Percentiles rank a stretch among this genome's conserved stretches.
Conservation (phyloP, 305 asterid genomes). For the Fraxinus albicans region DNA sequence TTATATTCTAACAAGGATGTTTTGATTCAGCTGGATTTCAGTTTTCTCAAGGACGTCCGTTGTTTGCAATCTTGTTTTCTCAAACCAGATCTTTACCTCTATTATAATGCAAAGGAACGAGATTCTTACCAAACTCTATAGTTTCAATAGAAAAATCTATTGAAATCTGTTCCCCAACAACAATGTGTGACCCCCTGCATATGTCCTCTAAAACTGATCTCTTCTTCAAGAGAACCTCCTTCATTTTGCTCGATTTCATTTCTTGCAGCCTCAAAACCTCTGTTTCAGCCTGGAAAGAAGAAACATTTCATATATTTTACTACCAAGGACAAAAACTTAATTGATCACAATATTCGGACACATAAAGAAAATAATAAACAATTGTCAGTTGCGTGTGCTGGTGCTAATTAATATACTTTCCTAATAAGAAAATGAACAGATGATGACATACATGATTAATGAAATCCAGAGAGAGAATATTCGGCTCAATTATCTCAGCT, state of each 20-base stretch:
- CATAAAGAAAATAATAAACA: not conserved
- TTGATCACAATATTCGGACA: not conserved
- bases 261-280: conserved; percentile 74
- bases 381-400: not conserved
- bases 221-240: conserved; percentile 77
- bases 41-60: not conserved
- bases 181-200: conserved; percentile 69
- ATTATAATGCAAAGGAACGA: not conserved
- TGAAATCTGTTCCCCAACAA: conserved; percentile 46
- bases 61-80: not conserved
- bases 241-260: conserved; percentile 67
- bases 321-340: not conserved
- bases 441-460: conserved; percentile 47
- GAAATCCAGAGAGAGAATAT: conserved; percentile 56
- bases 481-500: conserved; percentile 66
- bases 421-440: not conserved
- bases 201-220: conserved; percentile 60
- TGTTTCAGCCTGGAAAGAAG: conserved; percentile 63
- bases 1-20: not conserved
- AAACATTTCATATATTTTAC: conserved; percentile 17
- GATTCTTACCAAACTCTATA: conserved; percentile 63
- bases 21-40: not conserved
- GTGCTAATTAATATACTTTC: not conserved
- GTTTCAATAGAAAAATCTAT: conserved; percentile 51
- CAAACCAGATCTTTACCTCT: not conserved